Base-by-base conservation (phyloP, 2,329 filamentous ascomycete genomes). In the Didymella glomerata region DNA sequence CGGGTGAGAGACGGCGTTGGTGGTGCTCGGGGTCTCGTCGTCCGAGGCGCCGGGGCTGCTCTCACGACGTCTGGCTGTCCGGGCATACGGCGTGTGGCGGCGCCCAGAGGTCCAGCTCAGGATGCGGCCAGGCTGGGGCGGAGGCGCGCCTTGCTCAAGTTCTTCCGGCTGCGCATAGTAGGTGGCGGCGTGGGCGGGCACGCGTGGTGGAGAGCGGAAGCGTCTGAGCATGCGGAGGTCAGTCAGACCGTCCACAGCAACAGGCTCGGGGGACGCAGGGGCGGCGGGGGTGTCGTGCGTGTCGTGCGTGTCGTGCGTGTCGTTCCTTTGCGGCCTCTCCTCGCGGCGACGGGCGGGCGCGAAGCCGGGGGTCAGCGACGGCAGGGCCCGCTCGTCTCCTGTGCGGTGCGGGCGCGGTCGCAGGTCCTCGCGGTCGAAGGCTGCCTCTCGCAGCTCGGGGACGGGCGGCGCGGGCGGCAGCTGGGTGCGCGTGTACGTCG, bases 331-430 rank as follows among this genome's bases (percentile, higher is more conserved):
- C 20, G 2, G 5, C 10, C 38, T 6, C 11, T 41, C 57, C 11
- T 41, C 57, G 18, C 61, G 70, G 36, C 62, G 61, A 18, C 61
- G 65, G 7, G 74, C 74, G 25, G 76, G 72, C 57, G 74, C 73
- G 63, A 77, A 76, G 61, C 72, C 73, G 1, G 74, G 70, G 1
- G 75, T 76, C 48, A 75, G 66, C 58, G 72, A 62, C 28, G 75
- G 67, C 27, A 73, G 62, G n/a, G 64, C 45, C 34, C 66, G 40
- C 16, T 50, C 53, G 40, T 28, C 30, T 32, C 28, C 40, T 18
- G 9, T 22, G 47, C 38, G 25, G 36, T 7, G 22, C 48, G 28
- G 28, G 13, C 30, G 30, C 30, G 30, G 30, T 3, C 30, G 30
- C 30, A 34, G 30, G 10, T 34, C 30, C 30, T 34, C 30, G 34